Evolutionary conservation across 1,284 basidiomycete genomes (phyloP).

Genomic region (Pseudozyma flocculosa): DNA sequence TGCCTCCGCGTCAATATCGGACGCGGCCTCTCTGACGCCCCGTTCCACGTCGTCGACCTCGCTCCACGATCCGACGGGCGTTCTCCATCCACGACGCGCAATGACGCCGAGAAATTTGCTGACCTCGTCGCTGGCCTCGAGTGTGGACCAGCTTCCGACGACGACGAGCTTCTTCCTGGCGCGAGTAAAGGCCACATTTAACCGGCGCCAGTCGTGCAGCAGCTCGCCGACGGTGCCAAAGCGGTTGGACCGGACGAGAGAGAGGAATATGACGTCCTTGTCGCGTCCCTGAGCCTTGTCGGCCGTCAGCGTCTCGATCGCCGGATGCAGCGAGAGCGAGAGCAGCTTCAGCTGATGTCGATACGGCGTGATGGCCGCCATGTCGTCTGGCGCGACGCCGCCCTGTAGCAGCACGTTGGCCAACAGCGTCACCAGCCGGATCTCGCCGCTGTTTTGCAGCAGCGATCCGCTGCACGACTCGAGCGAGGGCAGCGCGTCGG

Average conservation of each 20-base stretch:
- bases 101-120: slow-evolving; percentile 7
- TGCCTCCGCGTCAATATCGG: no score
- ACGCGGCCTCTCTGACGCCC: no score
- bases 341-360: slow-evolving; percentile 91
- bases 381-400: slow-evolving; percentile 70
- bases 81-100: background rate
- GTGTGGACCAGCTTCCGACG: slow-evolving; percentile 16
- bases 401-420: slow-evolving; percentile 67
- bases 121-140: background rate
- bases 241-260: slow-evolving; percentile 42
- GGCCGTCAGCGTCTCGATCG: slow-evolving; percentile 84
- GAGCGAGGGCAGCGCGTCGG: slow-evolving; percentile 67
- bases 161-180: slow-evolving; percentile 63
- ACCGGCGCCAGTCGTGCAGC: slow-evolving; percentile 41
- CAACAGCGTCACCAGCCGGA: slow-evolving; percentile 65
- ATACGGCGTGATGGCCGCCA: slow-evolving; percentile 88
- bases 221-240: slow-evolving; percentile 34
- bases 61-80: background rate
- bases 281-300: slow-evolving; percentile 94
- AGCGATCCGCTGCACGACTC: slow-evolving; percentile 68
- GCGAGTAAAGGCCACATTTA: slow-evolving; percentile 52
- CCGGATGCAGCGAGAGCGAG: slow-evolving; percentile 58
- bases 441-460: slow-evolving; percentile 75
- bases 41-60: slow-evolving; percentile 2
- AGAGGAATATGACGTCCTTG: slow-evolving; percentile 54